Percentiles rank a stretch among this genome's conserved stretches.
phyloP scores from a whole-genome alignment of 225 moss, liverwort and hornwort species.

The Thuidium tamariscinum region DNA sequence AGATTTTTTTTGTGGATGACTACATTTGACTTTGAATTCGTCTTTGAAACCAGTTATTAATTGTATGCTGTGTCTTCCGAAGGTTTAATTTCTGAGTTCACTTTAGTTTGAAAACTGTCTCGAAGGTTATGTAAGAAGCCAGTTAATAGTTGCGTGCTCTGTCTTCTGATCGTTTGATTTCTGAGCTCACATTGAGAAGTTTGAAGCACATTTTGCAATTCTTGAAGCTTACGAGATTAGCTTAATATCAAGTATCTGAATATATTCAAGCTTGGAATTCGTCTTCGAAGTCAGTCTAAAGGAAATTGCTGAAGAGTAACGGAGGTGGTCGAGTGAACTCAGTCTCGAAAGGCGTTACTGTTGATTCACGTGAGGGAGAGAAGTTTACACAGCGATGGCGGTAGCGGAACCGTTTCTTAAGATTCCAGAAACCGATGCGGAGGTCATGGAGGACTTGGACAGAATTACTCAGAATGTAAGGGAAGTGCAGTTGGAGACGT shows the following conservation, averaged over 20 bases:
- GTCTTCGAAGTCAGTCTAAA: background rate
- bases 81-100: background rate
- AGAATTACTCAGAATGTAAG: slow-evolving; percentile 9
- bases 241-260: background rate
- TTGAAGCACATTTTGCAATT: background rate
- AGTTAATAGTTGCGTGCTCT: background rate
- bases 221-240: background rate
- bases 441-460: slow-evolving; percentile 17
- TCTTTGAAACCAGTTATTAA: background rate
- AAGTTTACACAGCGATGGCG: background rate
- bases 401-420: background rate
- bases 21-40: background rate
- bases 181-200: background rate
- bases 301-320: background rate
- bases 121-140: background rate
- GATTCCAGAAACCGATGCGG: background rate
- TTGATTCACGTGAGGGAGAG: background rate
- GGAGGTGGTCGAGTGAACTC: background rate
- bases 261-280: background rate
- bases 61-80: no score
- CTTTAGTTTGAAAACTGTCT: background rate
- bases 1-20: background rate
- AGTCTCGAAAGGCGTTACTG: background rate
- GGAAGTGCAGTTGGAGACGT: slow-evolving; percentile 28
- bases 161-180: background rate